Evolutionary conservation across 2,329 filamentous ascomycete genomes (phyloP), one percentile per base, ranked within the genome.

Genomic region (Ascochyta clinopodiicola): DNA sequence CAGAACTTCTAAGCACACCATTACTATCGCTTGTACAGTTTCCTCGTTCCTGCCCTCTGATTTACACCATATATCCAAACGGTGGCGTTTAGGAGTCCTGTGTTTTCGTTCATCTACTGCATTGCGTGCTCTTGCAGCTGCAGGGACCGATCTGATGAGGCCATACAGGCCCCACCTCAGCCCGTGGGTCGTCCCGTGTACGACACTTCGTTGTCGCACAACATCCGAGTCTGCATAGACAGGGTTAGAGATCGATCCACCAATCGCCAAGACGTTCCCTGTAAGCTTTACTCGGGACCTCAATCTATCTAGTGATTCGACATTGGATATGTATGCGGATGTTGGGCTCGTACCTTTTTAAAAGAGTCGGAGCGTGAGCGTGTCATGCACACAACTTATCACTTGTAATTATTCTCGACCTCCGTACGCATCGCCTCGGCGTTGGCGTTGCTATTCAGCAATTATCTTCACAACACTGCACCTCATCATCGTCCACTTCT

Each of bases 1-100:
- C 95, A 98, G 78, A 99, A 99, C 77, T 99, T 99, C 70, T 98
- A 85, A 57, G 55, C 44, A 29, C 47, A 42, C 37, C 31, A 48
- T 42, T 12, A 48, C 36, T 35, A 15, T 51, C 37, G 45, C 31
- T 43, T 55, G 51, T 56, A 43, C 54, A 52, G 31, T 45, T 25
- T 38, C 39, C n/a, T 44, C 40, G 15, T 32, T 48, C 32, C 49
- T 21, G 44, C 39, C 47, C 34, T 51, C 39, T 48, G 44, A 44
- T 52, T 37, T 48, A 38, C 43, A 51, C 39, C 47, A 51, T 57
- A 57, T 57, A 52, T 57, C 54, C 54, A 57, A 44, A 51, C 27
- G 48, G 39, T 25, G 52, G 52, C 52, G 52, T 56, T 56, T 24
- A 32, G 52, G 52, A 56, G 52, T 56, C 35, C 27, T 48, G 43